These are phyloP conservation scores for Sporothrix brasiliensis DNA, from an alignment of 2,329 filamentous ascomycete genomes.

Conservation along the genomic window DNA sequence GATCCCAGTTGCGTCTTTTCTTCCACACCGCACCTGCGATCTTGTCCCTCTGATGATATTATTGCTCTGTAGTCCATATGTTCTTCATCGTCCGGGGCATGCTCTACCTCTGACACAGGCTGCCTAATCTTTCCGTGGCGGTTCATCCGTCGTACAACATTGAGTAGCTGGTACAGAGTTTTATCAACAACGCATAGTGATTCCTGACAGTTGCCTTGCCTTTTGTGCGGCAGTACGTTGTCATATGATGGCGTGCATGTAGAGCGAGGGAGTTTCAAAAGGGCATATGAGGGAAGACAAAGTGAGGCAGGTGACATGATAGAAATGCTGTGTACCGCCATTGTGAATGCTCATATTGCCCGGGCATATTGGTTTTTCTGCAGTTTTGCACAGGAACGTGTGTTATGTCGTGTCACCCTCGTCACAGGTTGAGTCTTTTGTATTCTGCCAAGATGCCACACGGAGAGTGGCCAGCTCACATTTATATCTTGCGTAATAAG, in stretches of 20 bases:
- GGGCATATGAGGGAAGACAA: neutral
- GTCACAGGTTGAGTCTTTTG: slow-evolving; percentile 10
- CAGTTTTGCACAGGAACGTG: neutral
- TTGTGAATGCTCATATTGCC: neutral
- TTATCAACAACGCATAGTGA: neutral
- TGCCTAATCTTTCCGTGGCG: neutral
- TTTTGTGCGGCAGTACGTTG: neutral
- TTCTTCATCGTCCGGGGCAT: neutral
- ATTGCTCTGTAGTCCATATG: neutral
- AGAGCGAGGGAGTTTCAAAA: neutral
- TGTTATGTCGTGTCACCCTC: slow-evolving; percentile 20
- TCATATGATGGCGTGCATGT: neutral
- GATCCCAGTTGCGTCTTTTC: neutral
- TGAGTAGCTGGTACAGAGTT: neutral
- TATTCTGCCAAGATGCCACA: neutral
- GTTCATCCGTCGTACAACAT: neutral
- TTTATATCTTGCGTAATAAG: neutral
- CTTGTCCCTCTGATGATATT: neutral
- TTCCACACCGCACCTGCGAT: neutral
- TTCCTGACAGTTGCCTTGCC: neutral
- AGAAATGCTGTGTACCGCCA: neutral
- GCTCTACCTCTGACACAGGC: neutral
- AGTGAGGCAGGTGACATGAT: neutral
- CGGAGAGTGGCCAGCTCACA: no score
- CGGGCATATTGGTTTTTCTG: neutral